Base-by-base conservation (phyloP, 768 basidiomycete genomes). In the Pholiota molesta region DNA sequence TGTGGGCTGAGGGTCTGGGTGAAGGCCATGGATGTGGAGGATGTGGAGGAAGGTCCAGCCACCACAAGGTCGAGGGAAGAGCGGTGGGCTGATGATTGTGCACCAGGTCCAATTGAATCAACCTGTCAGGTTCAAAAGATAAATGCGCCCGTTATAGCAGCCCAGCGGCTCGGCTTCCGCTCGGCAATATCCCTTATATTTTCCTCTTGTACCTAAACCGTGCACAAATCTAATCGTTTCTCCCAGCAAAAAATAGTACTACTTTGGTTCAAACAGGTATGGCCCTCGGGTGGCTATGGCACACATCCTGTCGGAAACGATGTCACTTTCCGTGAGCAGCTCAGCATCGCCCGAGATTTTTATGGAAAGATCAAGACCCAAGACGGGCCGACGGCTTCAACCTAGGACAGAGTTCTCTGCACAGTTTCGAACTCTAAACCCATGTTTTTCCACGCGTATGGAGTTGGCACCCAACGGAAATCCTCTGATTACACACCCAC, bases 1-100 rank as follows among this genome's bases (percentile, higher is more conserved):
- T 74, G 74, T 44, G 79, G 74, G 62, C 74, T 79, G 73, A 76
- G 73, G 49, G 78, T 67, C 71, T 77, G 79, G 47, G 78, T 64
- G 64, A 75, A 80, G 57, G 80, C 78, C 80, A 81, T 81, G 29
- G 29, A 19, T 65, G 44, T 56, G 42, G 52, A 42, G 47, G 31
- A 62, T 49, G 63, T 29, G 17, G 44, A 42, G 56, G 61, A 66
- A 64, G 65, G 57, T 66, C 65, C 68, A 65, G 69, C 68, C 67
- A 69, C 71, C 65, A 65, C 59, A 65, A 60, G 63, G 61, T 65
- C 62, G 52, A 57, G 52, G 55, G 42, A 60, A 55, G 62, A 61
- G 62, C 57, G 39, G 59, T 68, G 65, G 54, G 61, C 63, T 65
- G 68, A 63, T 66, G 69, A 67, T 68, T 69, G 57, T 63, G 63